Conservation (phyloP, 495 filamentous ascomycete genomes). For the Aspergillus ostianus region DNA sequence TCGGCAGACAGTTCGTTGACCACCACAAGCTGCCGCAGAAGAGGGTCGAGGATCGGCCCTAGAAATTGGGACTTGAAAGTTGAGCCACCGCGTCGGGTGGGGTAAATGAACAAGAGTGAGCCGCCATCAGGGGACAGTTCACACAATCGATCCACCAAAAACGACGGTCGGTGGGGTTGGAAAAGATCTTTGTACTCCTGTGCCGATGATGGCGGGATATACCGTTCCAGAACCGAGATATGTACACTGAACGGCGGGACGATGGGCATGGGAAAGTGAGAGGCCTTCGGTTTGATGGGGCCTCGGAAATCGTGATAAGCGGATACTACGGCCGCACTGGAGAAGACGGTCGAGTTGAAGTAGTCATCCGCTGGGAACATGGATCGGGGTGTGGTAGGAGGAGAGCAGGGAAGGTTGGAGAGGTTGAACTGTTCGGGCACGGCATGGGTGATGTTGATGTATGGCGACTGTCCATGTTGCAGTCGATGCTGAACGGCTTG, state of each 20-base stretch:
- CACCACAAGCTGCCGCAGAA: slow-evolving; percentile 63
- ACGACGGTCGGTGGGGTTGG: slow-evolving; percentile 50
- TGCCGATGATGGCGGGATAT: slow-evolving; percentile 61
- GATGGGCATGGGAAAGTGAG: slow-evolving; percentile 56
- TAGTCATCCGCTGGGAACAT: slow-evolving; percentile 48
- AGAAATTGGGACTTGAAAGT: slow-evolving; percentile 66
- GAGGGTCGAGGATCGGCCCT: slow-evolving; percentile 64
- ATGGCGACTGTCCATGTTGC: slow-evolving; percentile 45
- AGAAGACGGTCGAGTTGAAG: slow-evolving; percentile 56
- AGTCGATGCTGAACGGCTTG: slow-evolving; percentile 51
- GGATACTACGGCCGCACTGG: slow-evolving; percentile 55
- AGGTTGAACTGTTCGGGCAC: slow-evolving; percentile 63
- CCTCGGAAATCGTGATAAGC: slow-evolving; percentile 56
- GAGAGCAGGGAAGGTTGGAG: slow-evolving; percentile 60
- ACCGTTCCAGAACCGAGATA: slow-evolving; percentile 67
- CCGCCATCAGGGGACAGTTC: slow-evolving; percentile 63
- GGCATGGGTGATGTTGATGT: slow-evolving; percentile 63
- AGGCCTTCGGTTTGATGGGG: slow-evolving; percentile 36
- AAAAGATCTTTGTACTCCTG: slow-evolving; percentile 65
- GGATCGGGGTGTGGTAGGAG: slow-evolving; percentile 55
- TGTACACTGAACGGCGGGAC: slow-evolving; percentile 64
- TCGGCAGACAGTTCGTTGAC: slow-evolving; percentile 62
- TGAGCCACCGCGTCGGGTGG: slow-evolving; percentile 59
- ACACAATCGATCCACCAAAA: slow-evolving; percentile 64
- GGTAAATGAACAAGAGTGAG: slow-evolving; percentile 66